Conservation (phyloP, 2,329 filamentous ascomycete species). For the Nannizziopsis barbatae region DNA sequence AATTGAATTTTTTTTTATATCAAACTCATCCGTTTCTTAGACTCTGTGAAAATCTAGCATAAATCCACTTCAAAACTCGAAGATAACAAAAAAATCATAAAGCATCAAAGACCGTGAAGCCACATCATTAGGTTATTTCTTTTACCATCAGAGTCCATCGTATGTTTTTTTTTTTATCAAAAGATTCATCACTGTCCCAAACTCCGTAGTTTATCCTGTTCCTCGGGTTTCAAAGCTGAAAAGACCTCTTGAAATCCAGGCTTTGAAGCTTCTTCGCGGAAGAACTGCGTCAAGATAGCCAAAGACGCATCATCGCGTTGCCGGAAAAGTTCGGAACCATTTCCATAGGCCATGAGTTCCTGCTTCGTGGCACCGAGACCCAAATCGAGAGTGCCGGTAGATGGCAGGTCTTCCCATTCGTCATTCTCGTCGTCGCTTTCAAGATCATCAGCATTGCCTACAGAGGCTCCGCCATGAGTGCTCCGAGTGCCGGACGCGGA, state of each 20-base stretch:
- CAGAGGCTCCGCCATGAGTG: conserved; percentile 48
- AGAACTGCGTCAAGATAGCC: conserved; percentile 71
- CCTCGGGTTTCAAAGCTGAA: conserved; percentile 42
- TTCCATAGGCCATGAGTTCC: conserved; percentile 66
- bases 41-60: too few species aligned
- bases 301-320: conserved; percentile 85
- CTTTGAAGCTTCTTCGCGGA: conserved; percentile 47
- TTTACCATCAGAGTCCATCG: not conserved
- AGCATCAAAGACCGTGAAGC: not conserved
- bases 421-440: conserved; percentile 61
- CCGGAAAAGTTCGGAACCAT: conserved; percentile 41
- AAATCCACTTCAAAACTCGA: not conserved
- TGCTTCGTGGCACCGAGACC: conserved; percentile 55
- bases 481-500: conserved; percentile 56
- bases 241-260: conserved; percentile 47
- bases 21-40: too few species aligned
- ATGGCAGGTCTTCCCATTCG: conserved; percentile 79
- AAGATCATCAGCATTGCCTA: conserved; percentile 49
- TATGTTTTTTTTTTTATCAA: not conserved
- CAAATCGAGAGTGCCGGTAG: conserved; percentile 65
- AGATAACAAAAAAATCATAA: not conserved
- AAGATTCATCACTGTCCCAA: conserved; percentile 2
- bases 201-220: conserved; percentile 34
- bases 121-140: too few species aligned
- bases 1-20: too few species aligned